Conservation (phyloP, 2,329 filamentous ascomycete genomes). For the Pyrenochaeta sp. region DNA sequence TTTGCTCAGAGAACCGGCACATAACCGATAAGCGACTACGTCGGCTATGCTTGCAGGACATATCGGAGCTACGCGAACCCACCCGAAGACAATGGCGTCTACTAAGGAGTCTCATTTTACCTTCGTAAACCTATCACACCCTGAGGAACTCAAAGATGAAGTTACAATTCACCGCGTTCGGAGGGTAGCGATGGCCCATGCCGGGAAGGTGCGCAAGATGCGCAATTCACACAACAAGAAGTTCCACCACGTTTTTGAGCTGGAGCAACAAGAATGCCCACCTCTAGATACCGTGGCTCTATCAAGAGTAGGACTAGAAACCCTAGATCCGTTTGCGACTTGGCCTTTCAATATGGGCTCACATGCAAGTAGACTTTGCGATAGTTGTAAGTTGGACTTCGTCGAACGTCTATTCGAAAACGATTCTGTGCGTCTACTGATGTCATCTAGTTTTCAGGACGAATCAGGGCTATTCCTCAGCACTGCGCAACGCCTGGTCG, state of each 20-base stretch:
- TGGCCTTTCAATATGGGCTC: neutral
- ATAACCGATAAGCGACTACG: too few relatives aligned
- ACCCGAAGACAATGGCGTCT: neutral
- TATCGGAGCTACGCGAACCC: neutral
- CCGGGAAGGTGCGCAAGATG: constrained; percentile 1
- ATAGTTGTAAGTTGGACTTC: neutral
- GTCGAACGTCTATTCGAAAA: too few relatives aligned
- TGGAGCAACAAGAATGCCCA: neutral
- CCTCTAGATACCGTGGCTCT: neutral
- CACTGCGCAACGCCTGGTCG: neutral
- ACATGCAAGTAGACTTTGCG: neutral
- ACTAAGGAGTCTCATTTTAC: neutral
- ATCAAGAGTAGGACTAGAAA: neutral
- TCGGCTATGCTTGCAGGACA: neutral
- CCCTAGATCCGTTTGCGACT: neutral
- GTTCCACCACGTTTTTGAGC: constrained; percentile 6
- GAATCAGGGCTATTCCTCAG: neutral
- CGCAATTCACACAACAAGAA: neutral
- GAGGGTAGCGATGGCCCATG: constrained; percentile 5
- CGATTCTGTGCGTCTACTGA: neutral
- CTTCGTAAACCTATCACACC: constrained; percentile 12
- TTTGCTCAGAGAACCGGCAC: too few relatives aligned
- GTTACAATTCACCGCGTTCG: constrained; percentile 5
- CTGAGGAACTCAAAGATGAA: constrained; percentile 9
- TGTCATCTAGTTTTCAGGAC: neutral